Evolutionary conservation across 176 grass and related monocot species (phyloP), one percentile per base, ranked within the genome.

Genomic region (Olyra latifolia): DNA sequence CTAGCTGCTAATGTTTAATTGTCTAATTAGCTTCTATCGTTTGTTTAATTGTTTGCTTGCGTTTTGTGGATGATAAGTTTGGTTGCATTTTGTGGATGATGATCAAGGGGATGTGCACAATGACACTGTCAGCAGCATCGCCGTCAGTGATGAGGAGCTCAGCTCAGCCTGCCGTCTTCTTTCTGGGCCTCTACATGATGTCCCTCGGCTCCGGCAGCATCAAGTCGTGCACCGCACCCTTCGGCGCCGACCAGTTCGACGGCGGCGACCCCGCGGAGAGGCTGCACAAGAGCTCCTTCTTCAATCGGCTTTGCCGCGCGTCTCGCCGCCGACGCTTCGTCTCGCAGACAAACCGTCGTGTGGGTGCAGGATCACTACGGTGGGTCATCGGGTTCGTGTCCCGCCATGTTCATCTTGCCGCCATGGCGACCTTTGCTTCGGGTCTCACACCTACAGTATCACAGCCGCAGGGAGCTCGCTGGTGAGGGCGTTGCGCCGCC

Each of bases 321-420:
- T n/a, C n/a, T n/a, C n/a, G n/a, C n/a, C n/a, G n/a, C n/a, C n/a
- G n/a, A n/a, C n/a, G n/a, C n/a, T n/a, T n/a, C n/a, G n/a, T n/a
- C n/a, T n/a, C n/a, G n/a, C n/a, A n/a, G n/a, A n/a, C n/a, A n/a
- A n/a, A n/a, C n/a, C 62, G 23, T 88, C 48, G 89, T 91, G 35
- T 91, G 77, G 76, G 58, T 88, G 53, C 81, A 91, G 80, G 89
- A 88, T 54, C 81, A 85, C 45, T 74, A 28, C 40, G 89, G 89
- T 87, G 80, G 81, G 78, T 75, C 43, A 43, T 88, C 52, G 89
- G 89, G 15, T 91, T 85, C 60, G 71, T n/a, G n/a, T n/a, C n/a
- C n/a, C n/a, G n/a, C n/a, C n/a, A n/a, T n/a, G n/a, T n/a, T n/a
- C n/a, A n/a, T n/a, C n/a, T n/a, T n/a, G n/a, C n/a, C n/a, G 85